Evolutionary conservation across 257 asterid species (phyloP), one percentile per base, ranked within the genome.

Genomic region (Nicotiana sylvestris): DNA sequence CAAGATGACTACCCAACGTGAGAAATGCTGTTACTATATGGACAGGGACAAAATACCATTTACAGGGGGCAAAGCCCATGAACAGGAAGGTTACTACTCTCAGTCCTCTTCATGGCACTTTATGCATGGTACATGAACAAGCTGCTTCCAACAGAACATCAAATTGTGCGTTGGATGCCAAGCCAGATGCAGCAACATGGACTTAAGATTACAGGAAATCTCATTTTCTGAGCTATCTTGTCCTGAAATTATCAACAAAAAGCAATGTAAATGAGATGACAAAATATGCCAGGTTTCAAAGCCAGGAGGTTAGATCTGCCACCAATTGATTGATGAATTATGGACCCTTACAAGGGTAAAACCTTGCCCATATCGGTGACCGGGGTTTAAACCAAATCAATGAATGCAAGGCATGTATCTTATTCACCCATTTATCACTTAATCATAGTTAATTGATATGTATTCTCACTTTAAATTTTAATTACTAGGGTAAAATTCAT

Each of bases 111-210:
- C 72, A 84, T 18, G 68, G 87, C 12, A 86, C 66, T 57, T 91
- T 89, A 97, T 80, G 98, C 98, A 88, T 95, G 93, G 83, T 97
- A 97, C 99, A 97, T 95, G 86, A 93, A 97, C 97, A 97, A 82
- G 91, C 99, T 97, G 86, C 95, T 95, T 57, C 98, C 99, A 88
- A 97, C 97, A 82, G 99, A 98, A 88, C 98, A 95, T 89, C 17
- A 97, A 91, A 85, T 95, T 95, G 82, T 97, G 98, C 16, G 96
- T 83, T 68, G 99, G 99, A 77, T 97, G 99, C 98, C 98, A 97
- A 6, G 98, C 98, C 81, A 97, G 84, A 88, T 94, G 98, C 84
- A 97, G 97, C 84, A 97, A 91, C 86, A 95, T 97, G 11, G 98
- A 91, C 2, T 98, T 90, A 89, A 89, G 92, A 85, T 97, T 98